Evolutionary conservation across 2,329 filamentous ascomycete genomes (phyloP).

Genomic region (Periconia sp.): DNA sequence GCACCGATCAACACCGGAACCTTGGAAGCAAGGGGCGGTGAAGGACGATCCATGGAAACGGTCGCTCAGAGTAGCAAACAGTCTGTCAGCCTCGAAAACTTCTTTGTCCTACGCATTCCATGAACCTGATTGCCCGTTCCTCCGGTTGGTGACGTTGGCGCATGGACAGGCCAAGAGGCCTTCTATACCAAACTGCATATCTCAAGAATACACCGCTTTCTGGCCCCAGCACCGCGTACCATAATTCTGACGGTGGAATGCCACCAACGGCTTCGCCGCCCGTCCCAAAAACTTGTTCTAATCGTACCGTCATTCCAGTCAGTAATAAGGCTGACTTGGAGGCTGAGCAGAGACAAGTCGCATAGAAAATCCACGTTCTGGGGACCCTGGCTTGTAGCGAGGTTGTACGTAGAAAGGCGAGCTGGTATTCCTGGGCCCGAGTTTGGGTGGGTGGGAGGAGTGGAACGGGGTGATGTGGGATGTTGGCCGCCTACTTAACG

Average conservation of each 20-base stretch:
- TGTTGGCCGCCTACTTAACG: not conserved
- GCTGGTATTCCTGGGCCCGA: no score
- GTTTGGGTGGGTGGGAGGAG: not conserved
- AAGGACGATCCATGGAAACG: no score
- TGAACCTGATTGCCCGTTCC: no score
- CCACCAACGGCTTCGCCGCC: not conserved
- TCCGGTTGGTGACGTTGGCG: no score
- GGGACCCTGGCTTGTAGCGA: no score
- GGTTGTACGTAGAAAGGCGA: no score
- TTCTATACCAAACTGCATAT: no score
- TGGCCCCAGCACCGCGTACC: not conserved
- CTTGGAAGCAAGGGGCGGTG: conserved; percentile 14
- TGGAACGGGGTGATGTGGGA: not conserved
- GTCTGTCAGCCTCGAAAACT: no score
- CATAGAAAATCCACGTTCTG: conserved; percentile 1
- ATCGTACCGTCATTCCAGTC: not conserved
- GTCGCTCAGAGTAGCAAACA: not conserved
- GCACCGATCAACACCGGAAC: conserved; percentile 1
- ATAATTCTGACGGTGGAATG: not conserved
- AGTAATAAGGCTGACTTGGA: conserved; percentile 4
- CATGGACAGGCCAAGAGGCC: not conserved
- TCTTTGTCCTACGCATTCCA: no score
- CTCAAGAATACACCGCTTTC: not conserved
- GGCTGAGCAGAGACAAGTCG: not conserved
- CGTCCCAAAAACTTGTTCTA: not conserved